phyloP scores from a whole-genome alignment of 177 flowering plant species.

The Vitis hybrid region DNA sequence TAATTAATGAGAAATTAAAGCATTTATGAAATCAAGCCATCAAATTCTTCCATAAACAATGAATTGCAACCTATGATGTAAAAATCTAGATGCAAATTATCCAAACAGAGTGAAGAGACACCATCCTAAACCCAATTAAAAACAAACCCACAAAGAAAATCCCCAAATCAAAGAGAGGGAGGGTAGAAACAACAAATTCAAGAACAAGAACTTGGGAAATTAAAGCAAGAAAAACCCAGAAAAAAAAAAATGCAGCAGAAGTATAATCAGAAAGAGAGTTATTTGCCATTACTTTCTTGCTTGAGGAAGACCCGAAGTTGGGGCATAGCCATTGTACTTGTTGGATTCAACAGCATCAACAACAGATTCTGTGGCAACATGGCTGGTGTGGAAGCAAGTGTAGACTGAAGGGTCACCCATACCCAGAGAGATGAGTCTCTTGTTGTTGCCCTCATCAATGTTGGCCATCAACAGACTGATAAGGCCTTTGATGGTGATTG shows the following conservation, averaged over 20 bases:
- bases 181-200: no score
- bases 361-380: constrained; percentile 46
- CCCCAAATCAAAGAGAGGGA: no score
- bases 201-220: background rate
- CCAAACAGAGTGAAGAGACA: no score
- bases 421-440: constrained; percentile 53
- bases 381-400: constrained; percentile 50
- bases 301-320: constrained; percentile 63
- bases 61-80: no score
- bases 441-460: constrained; percentile 26
- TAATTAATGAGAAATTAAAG: no score
- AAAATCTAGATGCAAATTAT: no score
- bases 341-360: constrained; percentile 40
- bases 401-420: constrained; percentile 72
- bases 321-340: constrained; percentile 70
- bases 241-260: background rate
- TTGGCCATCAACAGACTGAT: constrained; percentile 44
- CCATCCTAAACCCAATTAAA: no score
- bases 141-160: no score
- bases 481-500: constrained; percentile 61
- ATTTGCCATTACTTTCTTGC: constrained; percentile 34
- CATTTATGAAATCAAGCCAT: no score
- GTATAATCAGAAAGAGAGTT: background rate
- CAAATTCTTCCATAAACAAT: no score
- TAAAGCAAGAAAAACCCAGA: background rate